phyloP scores from a whole-genome alignment of 2,329 filamentous ascomycete genomes.

The Scedosporium aurantiacum region DNA sequence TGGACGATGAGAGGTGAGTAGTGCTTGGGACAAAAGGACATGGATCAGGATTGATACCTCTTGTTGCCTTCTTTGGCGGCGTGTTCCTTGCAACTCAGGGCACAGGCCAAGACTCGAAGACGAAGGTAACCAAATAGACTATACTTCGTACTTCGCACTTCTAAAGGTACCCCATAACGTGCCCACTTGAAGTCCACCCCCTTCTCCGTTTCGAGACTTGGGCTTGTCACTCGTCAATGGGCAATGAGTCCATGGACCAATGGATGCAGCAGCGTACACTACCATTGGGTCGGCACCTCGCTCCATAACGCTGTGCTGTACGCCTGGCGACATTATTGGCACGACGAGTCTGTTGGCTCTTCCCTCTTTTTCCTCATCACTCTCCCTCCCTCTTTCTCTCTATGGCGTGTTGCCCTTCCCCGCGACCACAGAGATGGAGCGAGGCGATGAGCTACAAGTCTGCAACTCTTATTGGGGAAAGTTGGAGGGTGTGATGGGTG shows the following conservation, averaged over 20 bases:
- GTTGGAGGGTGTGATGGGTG: slow-evolving; percentile 1
- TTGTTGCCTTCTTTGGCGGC: not conserved
- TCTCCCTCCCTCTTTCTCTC: not conserved
- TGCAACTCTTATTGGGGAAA: slow-evolving; percentile 5
- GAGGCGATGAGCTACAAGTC: not conserved
- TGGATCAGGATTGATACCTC: not conserved
- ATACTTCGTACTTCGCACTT: not conserved
- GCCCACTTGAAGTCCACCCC: not conserved
- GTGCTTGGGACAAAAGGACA: not conserved
- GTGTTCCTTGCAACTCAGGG: not conserved
- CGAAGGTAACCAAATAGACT: not conserved
- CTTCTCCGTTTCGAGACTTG: not conserved
- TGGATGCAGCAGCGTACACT: not conserved
- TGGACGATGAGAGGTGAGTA: not conserved
- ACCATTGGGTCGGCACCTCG: not conserved
- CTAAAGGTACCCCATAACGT: not conserved
- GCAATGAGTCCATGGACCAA: not conserved
- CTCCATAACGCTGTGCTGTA: not conserved
- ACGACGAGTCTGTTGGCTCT: not conserved
- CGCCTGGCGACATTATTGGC: not conserved
- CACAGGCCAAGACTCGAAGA: not conserved
- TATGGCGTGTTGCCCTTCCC: not conserved
- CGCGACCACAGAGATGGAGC: not conserved
- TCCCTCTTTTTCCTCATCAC: not conserved
- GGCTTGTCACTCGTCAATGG: not conserved